Base-by-base conservation (phyloP, 2,329 filamentous ascomycete genomes). In the Neoscytalidium dimidiatum region DNA sequence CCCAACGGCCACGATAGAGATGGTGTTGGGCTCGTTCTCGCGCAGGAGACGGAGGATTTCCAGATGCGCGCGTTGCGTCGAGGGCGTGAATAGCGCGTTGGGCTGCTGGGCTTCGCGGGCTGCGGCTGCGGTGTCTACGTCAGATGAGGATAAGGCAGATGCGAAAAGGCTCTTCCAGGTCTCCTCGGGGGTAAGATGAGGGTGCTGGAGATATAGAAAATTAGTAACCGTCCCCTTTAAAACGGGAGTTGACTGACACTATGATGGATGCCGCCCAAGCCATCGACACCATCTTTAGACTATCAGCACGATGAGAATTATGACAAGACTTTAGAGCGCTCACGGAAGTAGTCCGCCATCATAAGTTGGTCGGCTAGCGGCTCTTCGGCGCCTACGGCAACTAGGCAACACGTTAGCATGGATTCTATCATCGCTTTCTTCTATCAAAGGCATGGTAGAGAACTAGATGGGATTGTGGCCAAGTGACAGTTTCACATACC, bases 1-100 rank as follows among this genome's bases (percentile, higher is more conserved):
- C 0, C 95, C 95, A 56, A 98, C 84, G 26, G 92, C 92, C 41
- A 97, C 88, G 73, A 99, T 91, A n/a, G 91, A 94, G 71, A 99
- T 88, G 0, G 91, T 95, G 73, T 93, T 88, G 4, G 85, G 84
- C 7, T 94, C 92, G 73, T 95, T 93, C 71, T 95, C 91, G 64
- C 84, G 85, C 21, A 99, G 85, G 53, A 97, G 83, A 28, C 91
- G 88, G n/a, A 99, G 85, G 58, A 99, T 98, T 78, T 97, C 93
- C 76, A 91, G 86, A 77, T 96, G 90, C 0, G 94, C 88, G 1
- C 88, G 87, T 4, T 81, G 79, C 71, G 88, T 88, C 19, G 92
- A 96, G 0, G 94, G 88, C 2, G 83, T 90, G 79, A 97, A 99
- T 4, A 83, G 72, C 78, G 76, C 80, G 69, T 79, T 81, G 28